phyloP scores from a whole-genome alignment of 1,139 yeast genomes.

The Hemisphaericaspora subhashii region DNA sequence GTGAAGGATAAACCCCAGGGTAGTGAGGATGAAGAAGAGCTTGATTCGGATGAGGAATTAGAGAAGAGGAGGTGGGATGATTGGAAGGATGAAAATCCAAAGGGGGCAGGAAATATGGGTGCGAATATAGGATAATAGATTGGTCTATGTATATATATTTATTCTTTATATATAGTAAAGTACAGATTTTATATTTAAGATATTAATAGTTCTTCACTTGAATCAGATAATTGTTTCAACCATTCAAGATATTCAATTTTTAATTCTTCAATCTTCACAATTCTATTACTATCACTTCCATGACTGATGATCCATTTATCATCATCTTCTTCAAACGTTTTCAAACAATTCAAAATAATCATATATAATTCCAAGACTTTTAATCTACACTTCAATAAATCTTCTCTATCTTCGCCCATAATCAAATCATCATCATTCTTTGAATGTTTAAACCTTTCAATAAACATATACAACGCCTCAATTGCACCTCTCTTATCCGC shows the following conservation, averaged over 20 bases:
- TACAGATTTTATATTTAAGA: neutral
- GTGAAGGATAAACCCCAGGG: slow-evolving; percentile 24
- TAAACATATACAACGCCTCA: slow-evolving; percentile 57
- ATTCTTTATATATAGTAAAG: neutral
- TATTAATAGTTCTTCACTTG: slow-evolving; percentile 3
- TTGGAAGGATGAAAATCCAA: slow-evolving; percentile 82
- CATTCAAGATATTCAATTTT: slow-evolving; percentile 35
- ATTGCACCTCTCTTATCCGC: slow-evolving; percentile 55
- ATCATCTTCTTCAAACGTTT: slow-evolving; percentile 43
- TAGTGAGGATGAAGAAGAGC: slow-evolving; percentile 36
- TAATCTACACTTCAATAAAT: slow-evolving; percentile 32
- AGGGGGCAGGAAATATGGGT: slow-evolving; percentile 87
- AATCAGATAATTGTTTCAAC: slow-evolving; percentile 24
- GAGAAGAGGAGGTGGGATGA: slow-evolving; percentile 88
- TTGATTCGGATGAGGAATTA: slow-evolving; percentile 47
- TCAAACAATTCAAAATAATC: slow-evolving; percentile 50
- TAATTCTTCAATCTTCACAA: slow-evolving; percentile 33
- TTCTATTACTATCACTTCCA: slow-evolving; percentile 19
- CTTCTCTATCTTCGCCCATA: slow-evolving; percentile 20
- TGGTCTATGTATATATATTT: slow-evolving; percentile 2
- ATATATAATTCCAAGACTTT: slow-evolving; percentile 46
- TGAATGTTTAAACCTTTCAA: slow-evolving; percentile 37
- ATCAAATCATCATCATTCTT: slow-evolving; percentile 10
- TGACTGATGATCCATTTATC: slow-evolving; percentile 56
- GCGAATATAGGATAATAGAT: slow-evolving; percentile 63